These are phyloP conservation scores for Fusarium brevicatenulatum DNA, from an alignment of 2,329 filamentous ascomycete genomes.

Conservation along the genomic window DNA sequence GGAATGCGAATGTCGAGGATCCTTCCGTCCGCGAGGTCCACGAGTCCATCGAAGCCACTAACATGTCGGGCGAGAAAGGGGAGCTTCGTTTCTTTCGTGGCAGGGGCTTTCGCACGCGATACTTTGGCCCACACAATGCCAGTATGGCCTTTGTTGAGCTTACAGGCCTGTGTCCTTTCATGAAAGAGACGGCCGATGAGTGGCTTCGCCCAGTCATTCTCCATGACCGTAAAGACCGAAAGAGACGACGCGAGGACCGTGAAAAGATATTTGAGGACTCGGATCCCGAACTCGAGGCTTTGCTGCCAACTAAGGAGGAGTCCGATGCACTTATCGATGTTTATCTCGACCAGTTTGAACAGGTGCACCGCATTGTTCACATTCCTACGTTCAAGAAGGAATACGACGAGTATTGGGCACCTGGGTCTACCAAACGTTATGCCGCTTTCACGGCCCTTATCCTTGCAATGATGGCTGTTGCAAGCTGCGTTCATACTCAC, in stretches of 20 bases:
- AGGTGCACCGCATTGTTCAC: slow-evolving; percentile 67
- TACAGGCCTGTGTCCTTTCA: slow-evolving; percentile 67
- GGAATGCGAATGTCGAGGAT: slow-evolving; percentile 46
- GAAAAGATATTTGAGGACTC: slow-evolving; percentile 60
- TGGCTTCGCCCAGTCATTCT: slow-evolving; percentile 69
- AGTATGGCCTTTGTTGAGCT: slow-evolving; percentile 69
- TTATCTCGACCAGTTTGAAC: slow-evolving; percentile 66
- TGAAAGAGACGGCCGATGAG: slow-evolving; percentile 70
- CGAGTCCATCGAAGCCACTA: slow-evolving; percentile 54
- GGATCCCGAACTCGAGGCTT: slow-evolving; percentile 60
- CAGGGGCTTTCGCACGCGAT: slow-evolving; percentile 68
- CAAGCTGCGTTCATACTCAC: slow-evolving; percentile 66
- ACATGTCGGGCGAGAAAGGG: slow-evolving; percentile 57
- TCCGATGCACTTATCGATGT: slow-evolving; percentile 60
- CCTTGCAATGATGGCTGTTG: slow-evolving; percentile 69
- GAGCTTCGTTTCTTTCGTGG: slow-evolving; percentile 68
- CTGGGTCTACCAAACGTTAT: slow-evolving; percentile 54
- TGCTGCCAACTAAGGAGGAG: slow-evolving; percentile 60
- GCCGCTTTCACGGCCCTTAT: slow-evolving; percentile 67
- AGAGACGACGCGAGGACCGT: slow-evolving; percentile 62
- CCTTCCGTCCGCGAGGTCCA: slow-evolving; percentile 51
- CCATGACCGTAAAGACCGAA: slow-evolving; percentile 65
- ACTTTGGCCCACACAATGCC: slow-evolving; percentile 69
- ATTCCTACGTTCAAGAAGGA: slow-evolving; percentile 67
- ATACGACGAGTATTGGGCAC: slow-evolving; percentile 66